Percentiles rank a stretch among this genome's conserved stretches.
Evolutionary conservation across 306 rosid genomes (phyloP).

Genomic region (Cicer bijugum): DNA sequence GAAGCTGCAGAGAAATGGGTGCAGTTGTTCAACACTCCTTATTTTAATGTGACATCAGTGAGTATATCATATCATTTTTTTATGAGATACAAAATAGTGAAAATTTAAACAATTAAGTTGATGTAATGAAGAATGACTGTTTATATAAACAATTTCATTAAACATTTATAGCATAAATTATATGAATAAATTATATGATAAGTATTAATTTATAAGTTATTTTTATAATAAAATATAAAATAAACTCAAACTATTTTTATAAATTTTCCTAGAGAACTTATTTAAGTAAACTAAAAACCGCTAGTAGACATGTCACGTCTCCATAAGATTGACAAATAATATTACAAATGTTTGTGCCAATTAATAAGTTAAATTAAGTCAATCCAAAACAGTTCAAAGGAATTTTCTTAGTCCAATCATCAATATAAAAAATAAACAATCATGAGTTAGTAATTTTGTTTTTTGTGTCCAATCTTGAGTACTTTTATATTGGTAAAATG

Average conservation of each 20-base stretch:
- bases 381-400: background rate
- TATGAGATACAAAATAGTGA: constrained; percentile 1
- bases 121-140: background rate
- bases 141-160: too few relatives aligned
- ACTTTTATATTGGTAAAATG: background rate
- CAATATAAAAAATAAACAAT: background rate
- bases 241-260: too few relatives aligned
- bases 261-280: too few relatives aligned
- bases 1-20: constrained; percentile 52
- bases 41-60: constrained; percentile 70
- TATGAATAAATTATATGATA: too few relatives aligned
- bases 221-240: too few relatives aligned
- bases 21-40: constrained; percentile 49
- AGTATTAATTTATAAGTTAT: too few relatives aligned
- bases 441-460: constrained; percentile 17
- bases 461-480: background rate
- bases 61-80: constrained; percentile 45
- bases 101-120: constrained; percentile 2
- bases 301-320: too few relatives aligned
- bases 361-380: too few relatives aligned
- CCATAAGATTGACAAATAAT: too few relatives aligned
- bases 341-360: too few relatives aligned
- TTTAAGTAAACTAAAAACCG: too few relatives aligned
- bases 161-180: too few relatives aligned
- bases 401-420: background rate